phyloP scores from a whole-genome alignment of 371 early-diverging fungal genomes.

The Mucor plumbeus region DNA sequence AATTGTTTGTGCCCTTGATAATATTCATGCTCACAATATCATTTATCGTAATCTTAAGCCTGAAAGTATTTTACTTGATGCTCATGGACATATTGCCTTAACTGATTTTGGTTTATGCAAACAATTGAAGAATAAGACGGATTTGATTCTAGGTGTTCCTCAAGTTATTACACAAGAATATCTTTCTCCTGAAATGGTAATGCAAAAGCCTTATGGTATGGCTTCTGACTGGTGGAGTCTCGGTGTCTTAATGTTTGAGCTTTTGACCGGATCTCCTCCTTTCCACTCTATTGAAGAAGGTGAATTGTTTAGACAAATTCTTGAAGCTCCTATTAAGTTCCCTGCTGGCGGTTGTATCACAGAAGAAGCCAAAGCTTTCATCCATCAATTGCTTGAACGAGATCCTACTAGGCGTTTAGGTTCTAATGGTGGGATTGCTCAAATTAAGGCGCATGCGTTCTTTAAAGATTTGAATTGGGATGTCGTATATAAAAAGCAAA shows the following conservation, averaged over 20 bases:
- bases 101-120: slow-evolving; percentile 99
- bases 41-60: slow-evolving; percentile 85
- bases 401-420: slow-evolving; percentile 77
- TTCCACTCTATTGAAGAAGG: slow-evolving; percentile 69
- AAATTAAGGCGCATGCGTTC: slow-evolving; percentile 91
- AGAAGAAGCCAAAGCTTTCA: slow-evolving; percentile 79
- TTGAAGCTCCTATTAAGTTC: slow-evolving; percentile 71
- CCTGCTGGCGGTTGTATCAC: slow-evolving; percentile 72
- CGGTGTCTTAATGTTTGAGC: slow-evolving; percentile 97
- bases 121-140: slow-evolving; percentile 73
- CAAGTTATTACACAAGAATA: slow-evolving; percentile 98
- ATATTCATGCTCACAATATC: slow-evolving; percentile 69
- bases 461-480: slow-evolving; percentile 88
- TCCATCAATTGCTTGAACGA: slow-evolving; percentile 92
- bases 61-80: slow-evolving; percentile 86
- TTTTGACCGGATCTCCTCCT: slow-evolving; percentile 89
- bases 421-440: slow-evolving; percentile 81
- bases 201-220: slow-evolving; percentile 92
- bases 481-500: slow-evolving; percentile 49
- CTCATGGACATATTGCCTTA: slow-evolving; percentile 94
- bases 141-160: slow-evolving; percentile 88
- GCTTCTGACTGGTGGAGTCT: slow-evolving; percentile 99
- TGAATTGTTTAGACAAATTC: slow-evolving; percentile 86
- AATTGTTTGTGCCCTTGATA: slow-evolving; percentile 72
- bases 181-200: slow-evolving; percentile 97